These are phyloP conservation scores for Suhomyces coccinellae DNA, from an alignment of 1,139 yeast genomes.

Conservation along the genomic window DNA sequence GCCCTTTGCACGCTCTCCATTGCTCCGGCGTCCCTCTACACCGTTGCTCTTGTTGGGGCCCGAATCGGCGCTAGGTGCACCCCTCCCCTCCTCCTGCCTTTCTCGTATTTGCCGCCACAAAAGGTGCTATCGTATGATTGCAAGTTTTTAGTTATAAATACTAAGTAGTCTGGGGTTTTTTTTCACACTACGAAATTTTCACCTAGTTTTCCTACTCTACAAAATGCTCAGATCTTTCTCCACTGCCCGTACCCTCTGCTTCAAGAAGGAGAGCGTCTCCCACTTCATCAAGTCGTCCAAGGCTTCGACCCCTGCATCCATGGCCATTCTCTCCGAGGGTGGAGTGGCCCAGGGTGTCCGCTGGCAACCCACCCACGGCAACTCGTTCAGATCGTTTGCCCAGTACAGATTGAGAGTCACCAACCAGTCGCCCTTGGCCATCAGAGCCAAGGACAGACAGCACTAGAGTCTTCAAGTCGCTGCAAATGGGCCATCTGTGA, in stretches of 20 bases:
- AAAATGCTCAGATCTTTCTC: slow-evolving; percentile 16
- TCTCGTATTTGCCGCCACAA: slow-evolving; percentile 1
- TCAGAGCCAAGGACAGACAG: slow-evolving; percentile 19
- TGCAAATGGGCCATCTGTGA: not conserved
- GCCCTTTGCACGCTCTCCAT: too few relatives aligned
- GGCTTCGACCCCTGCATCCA: slow-evolving; percentile 17
- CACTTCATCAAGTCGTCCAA: slow-evolving; percentile 26
- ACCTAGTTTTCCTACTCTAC: not conserved
- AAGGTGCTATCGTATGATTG: not conserved
- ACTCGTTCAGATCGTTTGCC: slow-evolving; percentile 53
- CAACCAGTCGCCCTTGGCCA: slow-evolving; percentile 51
- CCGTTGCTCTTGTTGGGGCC: not conserved
- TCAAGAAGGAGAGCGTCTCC: slow-evolving; percentile 27
- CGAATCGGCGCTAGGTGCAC: not conserved
- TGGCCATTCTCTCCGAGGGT: slow-evolving; percentile 13
- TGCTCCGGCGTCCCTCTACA: too few relatives aligned
- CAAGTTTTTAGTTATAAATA: slow-evolving; percentile 7
- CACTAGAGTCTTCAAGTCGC: not conserved
- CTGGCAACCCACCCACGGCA: slow-evolving; percentile 42
- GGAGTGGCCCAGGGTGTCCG: slow-evolving; percentile 21
- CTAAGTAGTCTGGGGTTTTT: not conserved
- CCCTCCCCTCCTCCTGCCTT: not conserved
- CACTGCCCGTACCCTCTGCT: slow-evolving; percentile 15
- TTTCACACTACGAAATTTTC: too few relatives aligned
- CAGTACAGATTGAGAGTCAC: slow-evolving; percentile 55